A percentile compares a stretch with the other conserved stretches of the same genome.
These are phyloP conservation scores for Phaffia tasmanica DNA, from an alignment of 768 basidiomycete species.

Conservation along the genomic window DNA sequence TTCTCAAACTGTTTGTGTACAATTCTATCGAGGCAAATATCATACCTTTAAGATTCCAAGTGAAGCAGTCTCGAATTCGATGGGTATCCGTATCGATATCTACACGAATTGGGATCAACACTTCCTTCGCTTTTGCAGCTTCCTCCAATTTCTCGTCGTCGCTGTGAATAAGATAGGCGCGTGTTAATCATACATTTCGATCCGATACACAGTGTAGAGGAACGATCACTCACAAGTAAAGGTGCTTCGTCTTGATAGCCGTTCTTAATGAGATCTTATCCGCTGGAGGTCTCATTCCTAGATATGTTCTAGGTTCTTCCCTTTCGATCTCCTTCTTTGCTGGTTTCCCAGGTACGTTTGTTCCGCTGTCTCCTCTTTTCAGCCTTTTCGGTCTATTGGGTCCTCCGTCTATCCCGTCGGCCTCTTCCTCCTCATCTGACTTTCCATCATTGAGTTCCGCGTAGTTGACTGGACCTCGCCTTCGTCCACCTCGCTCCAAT, in stretches of 20 bases:
- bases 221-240: slow-evolving; percentile 54
- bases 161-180: slow-evolving; percentile 35
- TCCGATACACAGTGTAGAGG: background rate
- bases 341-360: slow-evolving; percentile 28
- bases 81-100: slow-evolving; percentile 89
- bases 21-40: background rate
- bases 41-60: slow-evolving; percentile 79
- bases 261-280: slow-evolving; percentile 58
- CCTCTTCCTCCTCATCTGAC: slow-evolving; percentile 68
- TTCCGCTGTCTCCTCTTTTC: slow-evolving; percentile 44
- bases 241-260: slow-evolving; percentile 53
- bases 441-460: slow-evolving; percentile 32
- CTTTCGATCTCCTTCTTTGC: slow-evolving; percentile 43
- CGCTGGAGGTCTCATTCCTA: slow-evolving; percentile 72
- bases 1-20: background rate
- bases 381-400: slow-evolving; percentile 49
- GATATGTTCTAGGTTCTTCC: slow-evolving; percentile 54
- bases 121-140: slow-evolving; percentile 48
- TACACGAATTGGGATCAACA: slow-evolving; percentile 82
- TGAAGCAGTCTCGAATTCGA: slow-evolving; percentile 84
- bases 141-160: slow-evolving; percentile 53
- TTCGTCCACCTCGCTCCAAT: slow-evolving; percentile 14
- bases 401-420: slow-evolving; percentile 40
- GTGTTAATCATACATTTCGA: slow-evolving; percentile 1
- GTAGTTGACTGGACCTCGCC: slow-evolving; percentile 34